phyloP scores from a whole-genome alignment of 768 basidiomycete species.

The Boletus reticuloceps region DNA sequence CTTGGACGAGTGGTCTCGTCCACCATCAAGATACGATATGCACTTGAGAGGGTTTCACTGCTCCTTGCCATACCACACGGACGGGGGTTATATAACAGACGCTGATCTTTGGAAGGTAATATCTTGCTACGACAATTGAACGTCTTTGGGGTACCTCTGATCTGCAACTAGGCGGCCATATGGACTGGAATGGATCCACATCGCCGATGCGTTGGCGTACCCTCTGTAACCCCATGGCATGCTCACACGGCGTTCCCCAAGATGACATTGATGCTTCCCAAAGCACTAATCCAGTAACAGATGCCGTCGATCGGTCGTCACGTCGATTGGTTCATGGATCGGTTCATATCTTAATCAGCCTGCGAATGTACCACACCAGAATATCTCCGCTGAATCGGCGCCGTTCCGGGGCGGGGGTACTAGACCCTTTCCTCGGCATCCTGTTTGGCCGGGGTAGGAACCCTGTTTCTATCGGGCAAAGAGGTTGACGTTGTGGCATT shows the following conservation, averaged over 20 bases:
- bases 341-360: background rate
- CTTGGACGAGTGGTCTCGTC: background rate
- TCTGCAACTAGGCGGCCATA: background rate
- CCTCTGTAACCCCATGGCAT: background rate
- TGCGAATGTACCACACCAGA: too few relatives aligned
- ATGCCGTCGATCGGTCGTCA: background rate
- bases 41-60: background rate
- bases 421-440: background rate
- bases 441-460: background rate
- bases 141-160: slow-evolving; percentile 1
- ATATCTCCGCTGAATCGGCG: background rate
- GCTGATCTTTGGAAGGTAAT: background rate
- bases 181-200: background rate
- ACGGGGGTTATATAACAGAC: background rate
- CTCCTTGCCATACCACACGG: background rate
- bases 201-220: background rate
- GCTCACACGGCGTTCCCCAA: background rate
- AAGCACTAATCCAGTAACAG: background rate
- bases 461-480: too few relatives aligned
- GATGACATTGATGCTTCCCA: background rate
- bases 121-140: background rate
- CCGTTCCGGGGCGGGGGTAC: background rate
- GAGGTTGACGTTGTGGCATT: too few relatives aligned
- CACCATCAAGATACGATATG: too few relatives aligned
- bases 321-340: slow-evolving; percentile 1